phyloP scores from a whole-genome alignment of 768 basidiomycete genomes.

The Nevesoporus exiguus region DNA sequence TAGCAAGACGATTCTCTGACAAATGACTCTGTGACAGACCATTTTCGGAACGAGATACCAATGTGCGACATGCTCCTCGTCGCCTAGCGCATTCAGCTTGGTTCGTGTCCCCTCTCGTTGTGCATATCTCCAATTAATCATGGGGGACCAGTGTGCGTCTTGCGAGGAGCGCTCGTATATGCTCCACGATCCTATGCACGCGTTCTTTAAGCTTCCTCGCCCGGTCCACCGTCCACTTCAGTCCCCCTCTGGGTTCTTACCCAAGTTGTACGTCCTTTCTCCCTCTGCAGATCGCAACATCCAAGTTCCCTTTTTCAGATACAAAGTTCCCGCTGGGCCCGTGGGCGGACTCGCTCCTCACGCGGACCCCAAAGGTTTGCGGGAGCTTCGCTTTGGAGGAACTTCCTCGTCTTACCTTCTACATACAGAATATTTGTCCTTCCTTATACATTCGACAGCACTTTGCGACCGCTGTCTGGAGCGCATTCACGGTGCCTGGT shows the following conservation, averaged over 20 bases:
- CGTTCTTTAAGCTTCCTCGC: slow-evolving; percentile 84
- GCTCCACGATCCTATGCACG: slow-evolving; percentile 79
- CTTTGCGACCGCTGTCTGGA: slow-evolving; percentile 86
- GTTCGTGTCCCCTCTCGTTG: slow-evolving; percentile 36
- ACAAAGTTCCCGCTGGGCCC: slow-evolving; percentile 61
- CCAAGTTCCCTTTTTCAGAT: slow-evolving; percentile 42
- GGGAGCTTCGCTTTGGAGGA: not conserved
- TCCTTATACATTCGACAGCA: slow-evolving; percentile 60
- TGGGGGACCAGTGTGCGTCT: slow-evolving; percentile 56
- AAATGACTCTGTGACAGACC: slow-evolving; percentile 37
- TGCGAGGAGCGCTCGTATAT: slow-evolving; percentile 80
- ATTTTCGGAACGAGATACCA: slow-evolving; percentile 84
- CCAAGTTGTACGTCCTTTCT: slow-evolving; percentile 51
- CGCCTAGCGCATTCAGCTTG: slow-evolving; percentile 65
- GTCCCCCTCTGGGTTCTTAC: slow-evolving; percentile 59
- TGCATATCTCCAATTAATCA: not conserved
- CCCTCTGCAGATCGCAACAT: not conserved
- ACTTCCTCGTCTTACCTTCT: not conserved
- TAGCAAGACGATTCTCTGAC: not conserved
- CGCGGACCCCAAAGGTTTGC: slow-evolving; percentile 55
- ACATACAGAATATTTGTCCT: slow-evolving; percentile 55
- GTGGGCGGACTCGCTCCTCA: slow-evolving; percentile 35
- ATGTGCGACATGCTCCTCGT: slow-evolving; percentile 85
- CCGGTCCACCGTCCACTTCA: slow-evolving; percentile 65
- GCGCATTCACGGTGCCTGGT: slow-evolving; percentile 85